phyloP scores from a whole-genome alignment of 2,329 filamentous ascomycete species.

The Aspergillus aculeatus region DNA sequence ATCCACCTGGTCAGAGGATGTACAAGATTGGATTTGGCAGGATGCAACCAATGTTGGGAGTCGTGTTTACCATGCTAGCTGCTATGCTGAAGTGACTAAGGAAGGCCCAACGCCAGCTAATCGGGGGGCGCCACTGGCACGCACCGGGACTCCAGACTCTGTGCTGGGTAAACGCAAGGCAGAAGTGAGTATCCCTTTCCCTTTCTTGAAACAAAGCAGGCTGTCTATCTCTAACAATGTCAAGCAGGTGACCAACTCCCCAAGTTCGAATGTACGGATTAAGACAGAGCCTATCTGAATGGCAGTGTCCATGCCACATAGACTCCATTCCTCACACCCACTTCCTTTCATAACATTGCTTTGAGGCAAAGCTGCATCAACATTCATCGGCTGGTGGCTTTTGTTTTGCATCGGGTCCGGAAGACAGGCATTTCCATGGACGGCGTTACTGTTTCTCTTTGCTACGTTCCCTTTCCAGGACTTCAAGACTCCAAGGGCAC shows the following conservation, averaged over 20 bases:
- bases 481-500: background rate
- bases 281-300: slow-evolving; percentile 39
- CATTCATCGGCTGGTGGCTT: slow-evolving; percentile 20
- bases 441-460: background rate
- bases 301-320: slow-evolving; percentile 4
- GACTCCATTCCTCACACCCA: background rate
- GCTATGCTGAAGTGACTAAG: slow-evolving; percentile 77
- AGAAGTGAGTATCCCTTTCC: slow-evolving; percentile 49
- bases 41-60: slow-evolving; percentile 77
- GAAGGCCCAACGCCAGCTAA: slow-evolving; percentile 50
- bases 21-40: slow-evolving; percentile 95
- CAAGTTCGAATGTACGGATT: slow-evolving; percentile 38
- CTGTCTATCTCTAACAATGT: slow-evolving; percentile 5
- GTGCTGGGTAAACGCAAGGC: slow-evolving; percentile 74
- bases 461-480: background rate
- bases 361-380: slow-evolving; percentile 3
- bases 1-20: slow-evolving; percentile 86
- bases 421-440: background rate
- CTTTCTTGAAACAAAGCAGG: background rate
- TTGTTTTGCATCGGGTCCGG: slow-evolving; percentile 19
- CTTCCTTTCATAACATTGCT: slow-evolving; percentile 5
- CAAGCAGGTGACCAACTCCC: slow-evolving; percentile 34
- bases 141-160: slow-evolving; percentile 59
- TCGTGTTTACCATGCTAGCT: slow-evolving; percentile 85
- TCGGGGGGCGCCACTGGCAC: slow-evolving; percentile 39